Conservation (phyloP, 2,329 filamentous ascomycete species). For the Meredithiella fracta region DNA sequence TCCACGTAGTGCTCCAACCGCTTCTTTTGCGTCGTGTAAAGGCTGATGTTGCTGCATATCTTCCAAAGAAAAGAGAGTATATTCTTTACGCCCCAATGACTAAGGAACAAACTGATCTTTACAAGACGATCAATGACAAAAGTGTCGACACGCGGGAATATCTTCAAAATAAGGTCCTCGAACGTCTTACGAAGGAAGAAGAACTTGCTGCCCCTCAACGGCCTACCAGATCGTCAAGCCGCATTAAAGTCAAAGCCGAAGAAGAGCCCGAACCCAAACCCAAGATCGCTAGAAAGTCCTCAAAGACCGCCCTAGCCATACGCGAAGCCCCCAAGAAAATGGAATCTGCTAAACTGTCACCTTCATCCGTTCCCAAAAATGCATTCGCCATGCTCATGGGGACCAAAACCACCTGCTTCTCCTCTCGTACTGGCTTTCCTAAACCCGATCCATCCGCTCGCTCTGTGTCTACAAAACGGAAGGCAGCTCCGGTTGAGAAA, state of each 20-base stretch:
- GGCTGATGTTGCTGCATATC: conserved; percentile 72
- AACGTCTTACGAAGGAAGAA: conserved; percentile 34
- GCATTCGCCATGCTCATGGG: conserved; percentile 41
- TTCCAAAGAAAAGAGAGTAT: conserved; percentile 96
- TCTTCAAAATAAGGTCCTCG: conserved; percentile 61
- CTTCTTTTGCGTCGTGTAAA: conserved; percentile 79
- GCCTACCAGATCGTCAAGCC: not conserved
- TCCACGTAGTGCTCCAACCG: conserved; percentile 85
- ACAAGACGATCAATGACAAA: conserved; percentile 47
- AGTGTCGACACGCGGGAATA: conserved; percentile 51
- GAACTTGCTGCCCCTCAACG: not conserved
- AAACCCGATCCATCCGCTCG: not conserved
- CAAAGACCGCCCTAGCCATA: conserved; percentile 2
- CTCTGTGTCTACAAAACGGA: conserved; percentile 18
- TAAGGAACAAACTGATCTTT: conserved; percentile 76
- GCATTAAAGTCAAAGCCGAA: not conserved
- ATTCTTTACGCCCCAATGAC: conserved; percentile 89
- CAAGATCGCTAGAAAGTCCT: not conserved
- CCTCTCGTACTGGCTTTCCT: not conserved
- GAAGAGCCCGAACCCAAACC: not conserved
- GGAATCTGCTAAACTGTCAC: conserved; percentile 13
- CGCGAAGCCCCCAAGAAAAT: conserved; percentile 3
- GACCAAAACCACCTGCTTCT: conserved; percentile 1
- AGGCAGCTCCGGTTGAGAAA: conserved; percentile 18
- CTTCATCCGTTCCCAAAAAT: conserved; percentile 20